A percentile compares a stretch with the other conserved stretches of the same genome.
phyloP scores from a whole-genome alignment of 2,329 filamentous ascomycete genomes.

The Bipolaris cookei region DNA sequence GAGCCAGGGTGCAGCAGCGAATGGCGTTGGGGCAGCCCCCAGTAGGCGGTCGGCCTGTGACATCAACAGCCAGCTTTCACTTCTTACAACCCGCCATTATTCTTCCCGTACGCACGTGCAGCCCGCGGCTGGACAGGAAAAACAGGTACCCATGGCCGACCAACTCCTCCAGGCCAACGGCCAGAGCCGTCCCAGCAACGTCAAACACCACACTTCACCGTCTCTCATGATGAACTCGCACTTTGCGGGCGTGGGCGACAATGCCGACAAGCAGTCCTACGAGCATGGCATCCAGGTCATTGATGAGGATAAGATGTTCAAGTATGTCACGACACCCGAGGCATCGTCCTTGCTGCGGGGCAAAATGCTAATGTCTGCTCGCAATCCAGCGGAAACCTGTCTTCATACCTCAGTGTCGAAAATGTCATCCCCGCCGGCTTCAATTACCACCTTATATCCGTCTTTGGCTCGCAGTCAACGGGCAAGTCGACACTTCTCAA shows the following conservation, averaged over 20 bases:
- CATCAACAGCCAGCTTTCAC: constrained; percentile 46
- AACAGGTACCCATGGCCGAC: constrained; percentile 38
- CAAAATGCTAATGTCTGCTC: constrained; percentile 27
- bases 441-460: constrained; percentile 98
- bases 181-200: constrained; percentile 44
- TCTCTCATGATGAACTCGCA: constrained; percentile 74
- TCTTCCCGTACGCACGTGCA: constrained; percentile 41
- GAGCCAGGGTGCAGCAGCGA: constrained; percentile 37
- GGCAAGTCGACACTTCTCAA: constrained; percentile 98
- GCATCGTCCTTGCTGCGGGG: neutral
- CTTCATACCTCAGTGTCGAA: constrained; percentile 79
- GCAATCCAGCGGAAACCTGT: constrained; percentile 70
- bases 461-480: constrained; percentile 98
- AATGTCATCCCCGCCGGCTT: constrained; percentile 88
- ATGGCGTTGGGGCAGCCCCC: constrained; percentile 30
- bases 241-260: constrained; percentile 73
- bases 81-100: constrained; percentile 38
- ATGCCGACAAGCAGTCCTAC: constrained; percentile 70
- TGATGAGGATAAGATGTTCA: constrained; percentile 95
- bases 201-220: constrained; percentile 52
- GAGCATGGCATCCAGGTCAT: constrained; percentile 97
- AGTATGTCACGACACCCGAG: constrained; percentile 63
- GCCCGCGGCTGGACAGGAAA: constrained; percentile 28
- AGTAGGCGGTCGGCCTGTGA: constrained; percentile 42
- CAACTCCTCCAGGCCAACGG: constrained; percentile 44